Base-by-base conservation (phyloP, 176 grass and related monocot species). In the Triticum turgidum region DNA sequence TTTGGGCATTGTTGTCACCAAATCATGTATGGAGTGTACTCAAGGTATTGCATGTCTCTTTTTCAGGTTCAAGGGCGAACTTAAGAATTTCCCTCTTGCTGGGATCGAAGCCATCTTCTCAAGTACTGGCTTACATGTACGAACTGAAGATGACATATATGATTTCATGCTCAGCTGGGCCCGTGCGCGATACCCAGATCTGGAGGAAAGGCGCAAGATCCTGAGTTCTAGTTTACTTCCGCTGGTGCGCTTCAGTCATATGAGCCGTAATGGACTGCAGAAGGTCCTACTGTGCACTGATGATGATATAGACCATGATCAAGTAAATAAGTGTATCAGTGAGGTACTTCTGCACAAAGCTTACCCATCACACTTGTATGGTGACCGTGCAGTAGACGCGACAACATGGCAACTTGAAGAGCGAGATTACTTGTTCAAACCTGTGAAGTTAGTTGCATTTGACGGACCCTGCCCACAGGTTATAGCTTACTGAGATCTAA, bases 261-360 rank as follows among this genome's bases (percentile, higher is more conserved):
- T 97, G 94, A 90, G 87, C 1, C 89, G 89, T 67, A 85, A 89
- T 51, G 94, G 92, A 76, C 87, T 97, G 51, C 89, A 80, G 56
- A 94, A 94, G 69, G 89, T 97, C 59, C 89, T 97, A 32, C 45
- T 71, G 12, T 91, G 82, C 12, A 54, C 13, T 54, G 51, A 54
- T 54, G 13, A 54, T 8, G 94, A 94, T 80, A 61, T 94, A 12
- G 92, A 94, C 15, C 92, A 97, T 7, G 90, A 94, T 38, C 86
- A 92, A 67, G 83, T 80, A 24, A 88, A 87, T 32, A 97, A 92
- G 80, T 82, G 79, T 76, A 90, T 97, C 66, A 91, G 84, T 0
- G 92, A 97, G 79, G 94, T 91, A 44, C 91, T 96, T 78, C 80
- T 96, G 32, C 92, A 88, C 85, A 96, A 92, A 82, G 91, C 89